A percentile compares a stretch with the other conserved stretches of the same genome.
phyloP scores from a whole-genome alignment of 495 filamentous ascomycete genomes.

The Aspergillus panamensis region DNA sequence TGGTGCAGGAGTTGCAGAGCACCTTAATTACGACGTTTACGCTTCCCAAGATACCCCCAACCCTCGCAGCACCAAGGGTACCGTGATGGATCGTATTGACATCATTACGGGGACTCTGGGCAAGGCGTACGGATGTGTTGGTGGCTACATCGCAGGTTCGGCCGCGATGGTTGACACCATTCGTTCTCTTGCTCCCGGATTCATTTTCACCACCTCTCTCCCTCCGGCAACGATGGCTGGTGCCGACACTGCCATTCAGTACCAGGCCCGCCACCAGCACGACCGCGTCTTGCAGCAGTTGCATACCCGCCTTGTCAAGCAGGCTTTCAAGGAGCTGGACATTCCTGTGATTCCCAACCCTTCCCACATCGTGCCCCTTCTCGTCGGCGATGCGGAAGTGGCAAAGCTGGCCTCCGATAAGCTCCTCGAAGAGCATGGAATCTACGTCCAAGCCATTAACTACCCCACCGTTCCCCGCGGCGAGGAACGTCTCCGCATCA shows the following conservation, averaged over 20 bases:
- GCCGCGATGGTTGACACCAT: constrained; percentile 90
- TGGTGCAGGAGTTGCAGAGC: constrained; percentile 94
- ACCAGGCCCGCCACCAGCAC: constrained; percentile 74
- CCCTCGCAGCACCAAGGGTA: constrained; percentile 62
- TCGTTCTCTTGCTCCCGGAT: constrained; percentile 90
- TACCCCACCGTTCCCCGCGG: constrained; percentile 97
- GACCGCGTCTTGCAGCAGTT: constrained; percentile 90
- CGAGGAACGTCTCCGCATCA: constrained; percentile 92
- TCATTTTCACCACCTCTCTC: constrained; percentile 97
- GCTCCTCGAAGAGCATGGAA: constrained; percentile 79
- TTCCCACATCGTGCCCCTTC: constrained; percentile 88
- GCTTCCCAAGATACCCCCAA: constrained; percentile 56
- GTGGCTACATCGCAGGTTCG: constrained; percentile 93
- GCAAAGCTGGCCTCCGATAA: constrained; percentile 87
- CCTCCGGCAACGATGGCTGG: constrained; percentile 97
- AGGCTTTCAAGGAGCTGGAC: constrained; percentile 65
- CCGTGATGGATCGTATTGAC: constrained; percentile 91
- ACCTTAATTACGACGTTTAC: constrained; percentile 80
- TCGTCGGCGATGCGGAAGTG: constrained; percentile 92
- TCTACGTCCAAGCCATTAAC: constrained; percentile 98
- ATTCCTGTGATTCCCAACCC: constrained; percentile 99
- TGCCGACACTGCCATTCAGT: constrained; percentile 86
- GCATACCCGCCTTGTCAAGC: constrained; percentile 90
- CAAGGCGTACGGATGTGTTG: constrained; percentile 97
- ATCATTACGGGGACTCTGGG: constrained; percentile 97